These are phyloP conservation scores for Fusarium cyanostomum DNA, from an alignment of 2,329 filamentous ascomycete genomes.

Conservation along the genomic window DNA sequence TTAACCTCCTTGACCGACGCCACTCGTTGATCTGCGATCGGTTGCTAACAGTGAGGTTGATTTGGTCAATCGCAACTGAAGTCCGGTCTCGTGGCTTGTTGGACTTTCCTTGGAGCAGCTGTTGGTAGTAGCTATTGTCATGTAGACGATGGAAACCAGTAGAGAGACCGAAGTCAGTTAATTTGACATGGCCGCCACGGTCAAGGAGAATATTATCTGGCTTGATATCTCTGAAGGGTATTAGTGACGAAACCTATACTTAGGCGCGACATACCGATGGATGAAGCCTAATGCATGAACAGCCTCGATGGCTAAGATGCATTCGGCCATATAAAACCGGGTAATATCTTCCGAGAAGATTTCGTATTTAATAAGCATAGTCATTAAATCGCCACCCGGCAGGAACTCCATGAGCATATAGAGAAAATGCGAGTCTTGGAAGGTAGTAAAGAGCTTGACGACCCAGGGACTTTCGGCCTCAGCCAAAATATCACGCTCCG, in stretches of 20 bases:
- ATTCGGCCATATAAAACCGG: slow-evolving; percentile 98
- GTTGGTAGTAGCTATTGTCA: slow-evolving; percentile 98
- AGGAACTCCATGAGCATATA: slow-evolving; percentile 99
- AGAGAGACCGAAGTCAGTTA: slow-evolving; percentile 97
- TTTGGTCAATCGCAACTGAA: slow-evolving; percentile 96
- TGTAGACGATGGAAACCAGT: slow-evolving; percentile 98
- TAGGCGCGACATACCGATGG: slow-evolving; percentile 83
- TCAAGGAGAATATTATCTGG: slow-evolving; percentile 98
- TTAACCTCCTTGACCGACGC: slow-evolving; percentile 92
- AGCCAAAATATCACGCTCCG: slow-evolving; percentile 95
- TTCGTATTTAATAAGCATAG: slow-evolving; percentile 99
- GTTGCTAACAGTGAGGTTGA: slow-evolving; percentile 97
- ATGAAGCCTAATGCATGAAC: slow-evolving; percentile 99
- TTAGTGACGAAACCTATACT: too few species aligned
- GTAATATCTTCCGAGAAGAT: slow-evolving; percentile 99
- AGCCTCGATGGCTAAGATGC: slow-evolving; percentile 97
- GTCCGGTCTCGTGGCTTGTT: slow-evolving; percentile 82
- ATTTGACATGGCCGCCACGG: slow-evolving; percentile 94
- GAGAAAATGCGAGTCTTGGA: slow-evolving; percentile 94
- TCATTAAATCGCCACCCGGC: slow-evolving; percentile 98
- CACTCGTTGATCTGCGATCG: slow-evolving; percentile 98
- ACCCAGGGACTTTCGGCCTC: slow-evolving; percentile 99
- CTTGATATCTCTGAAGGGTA: too few species aligned
- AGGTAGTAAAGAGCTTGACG: slow-evolving; percentile 97
- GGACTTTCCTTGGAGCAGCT: slow-evolving; percentile 84